Base-by-base conservation (phyloP, 2,329 filamentous ascomycete genomes). In the Neocatenulostroma microsporum region DNA sequence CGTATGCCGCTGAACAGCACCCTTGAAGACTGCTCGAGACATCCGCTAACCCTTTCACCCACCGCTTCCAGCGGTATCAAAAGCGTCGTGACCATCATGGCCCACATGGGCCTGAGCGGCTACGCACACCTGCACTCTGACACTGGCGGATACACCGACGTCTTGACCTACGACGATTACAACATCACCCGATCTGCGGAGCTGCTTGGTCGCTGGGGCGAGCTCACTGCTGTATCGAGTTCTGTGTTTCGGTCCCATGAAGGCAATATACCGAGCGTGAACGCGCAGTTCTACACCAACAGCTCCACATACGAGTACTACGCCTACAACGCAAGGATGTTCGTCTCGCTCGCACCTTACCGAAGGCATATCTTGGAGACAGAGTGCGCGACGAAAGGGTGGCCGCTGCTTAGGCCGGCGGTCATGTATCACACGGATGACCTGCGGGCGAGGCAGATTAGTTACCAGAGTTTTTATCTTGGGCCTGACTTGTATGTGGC, bases 261-360 rank as follows among this genome's bases (percentile, higher is more conserved):
- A 43, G 58, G 59, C 9, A 62, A 61, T 44, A 56, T 62, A 3
- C 59, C 59, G 1, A 34, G 48, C 11, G 51, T 61, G 19, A 62
- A 62, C 31, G 50, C 58, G 0, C 59, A 62, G 31, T 59, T 61
- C 49, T 62, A 62, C 44, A 53, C 49, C 37, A 62, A 62, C 36
- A 40, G 44, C 2, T 51, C 55, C 0, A 52, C 58, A 1, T 60
- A 61, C 36, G 44, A 46, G 2, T 62, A 59, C 41, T 55, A 56
- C 34, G 53, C 54, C 2, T 61, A 62, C 46, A 61, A 60, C 21
- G 51, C 57, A 1, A 50, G 58, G 11, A 45, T 62, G 45, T 62
- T 57, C 45, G 47, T 48, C n/a, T 55, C 54, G 12, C 46, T 62
- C 14, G 54, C 45, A 2, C 45, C 51, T 7, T 62, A 62, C 40